These are phyloP conservation scores for Leccinum imitatum DNA, from an alignment of 768 basidiomycete species.

Conservation along the genomic window DNA sequence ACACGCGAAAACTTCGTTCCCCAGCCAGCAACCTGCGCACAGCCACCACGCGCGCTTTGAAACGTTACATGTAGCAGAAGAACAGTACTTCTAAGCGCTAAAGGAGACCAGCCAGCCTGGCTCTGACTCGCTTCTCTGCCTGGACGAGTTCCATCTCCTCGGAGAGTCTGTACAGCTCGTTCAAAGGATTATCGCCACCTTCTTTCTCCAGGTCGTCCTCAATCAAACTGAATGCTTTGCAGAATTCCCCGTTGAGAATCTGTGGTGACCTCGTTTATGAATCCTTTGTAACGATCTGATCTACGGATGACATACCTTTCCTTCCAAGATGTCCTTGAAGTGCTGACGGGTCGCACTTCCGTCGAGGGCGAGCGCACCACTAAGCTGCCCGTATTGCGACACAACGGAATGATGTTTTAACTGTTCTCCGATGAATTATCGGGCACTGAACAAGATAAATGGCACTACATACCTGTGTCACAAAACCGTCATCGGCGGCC, in stretches of 20 bases:
- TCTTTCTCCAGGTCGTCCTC: constrained; percentile 58
- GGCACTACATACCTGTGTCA: constrained; percentile 43
- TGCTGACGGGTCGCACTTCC: constrained; percentile 49
- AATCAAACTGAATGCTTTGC: constrained; percentile 51
- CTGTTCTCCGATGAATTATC: constrained; percentile 28
- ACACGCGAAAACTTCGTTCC: constrained; percentile 38
- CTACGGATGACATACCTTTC: constrained; percentile 41
- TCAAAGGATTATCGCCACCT: constrained; percentile 53
- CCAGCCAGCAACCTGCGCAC: constrained; percentile 16
- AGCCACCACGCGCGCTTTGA: constrained; percentile 17
- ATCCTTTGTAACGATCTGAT: neutral
- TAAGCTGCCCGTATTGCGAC: constrained; percentile 63
- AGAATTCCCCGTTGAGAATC: constrained; percentile 62
- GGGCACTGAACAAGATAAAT: neutral
- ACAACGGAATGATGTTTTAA: constrained; percentile 60
- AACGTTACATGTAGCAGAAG: neutral
- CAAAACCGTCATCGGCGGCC: constrained; percentile 66
- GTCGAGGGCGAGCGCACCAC: constrained; percentile 54
- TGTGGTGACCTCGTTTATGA: constrained; percentile 18
- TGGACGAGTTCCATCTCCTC: constrained; percentile 54
- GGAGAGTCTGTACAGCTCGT: constrained; percentile 49
- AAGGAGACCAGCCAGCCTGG: constrained; percentile 44
- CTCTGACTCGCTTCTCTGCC: constrained; percentile 59
- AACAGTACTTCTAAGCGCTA: constrained; percentile 3
- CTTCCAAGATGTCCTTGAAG: constrained; percentile 58